Percentiles rank a stretch among this genome's conserved stretches.
phyloP scores from a whole-genome alignment of 2,329 filamentous ascomycete genomes.

The Dothiorella sarmentorum region DNA sequence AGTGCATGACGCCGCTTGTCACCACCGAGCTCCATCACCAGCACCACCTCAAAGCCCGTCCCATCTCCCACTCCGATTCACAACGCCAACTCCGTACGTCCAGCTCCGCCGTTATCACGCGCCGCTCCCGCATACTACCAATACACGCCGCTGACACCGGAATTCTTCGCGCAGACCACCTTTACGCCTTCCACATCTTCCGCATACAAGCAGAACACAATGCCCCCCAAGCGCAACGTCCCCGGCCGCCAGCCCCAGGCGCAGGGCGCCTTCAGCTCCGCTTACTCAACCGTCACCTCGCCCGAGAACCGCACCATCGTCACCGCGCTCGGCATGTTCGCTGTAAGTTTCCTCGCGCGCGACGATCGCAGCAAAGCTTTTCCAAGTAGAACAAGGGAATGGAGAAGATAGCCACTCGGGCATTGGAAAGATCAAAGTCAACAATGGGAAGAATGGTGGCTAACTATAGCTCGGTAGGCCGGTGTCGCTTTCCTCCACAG shows the following conservation, averaged over 20 bases:
- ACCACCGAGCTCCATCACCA: constrained; percentile 11
- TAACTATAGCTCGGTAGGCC: constrained; percentile 33
- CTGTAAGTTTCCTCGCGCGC: constrained; percentile 40
- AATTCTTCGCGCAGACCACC: background rate
- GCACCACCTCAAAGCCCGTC: background rate
- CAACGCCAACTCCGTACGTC: background rate
- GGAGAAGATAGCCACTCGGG: background rate
- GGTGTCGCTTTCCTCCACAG: constrained; percentile 52
- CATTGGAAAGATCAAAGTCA: background rate
- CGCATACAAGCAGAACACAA: background rate
- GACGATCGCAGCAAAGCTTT: background rate
- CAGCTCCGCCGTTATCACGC: background rate
- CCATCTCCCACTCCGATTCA: background rate
- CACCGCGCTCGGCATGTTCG: constrained; percentile 48
- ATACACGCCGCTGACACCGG: background rate
- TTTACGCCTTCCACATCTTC: background rate
- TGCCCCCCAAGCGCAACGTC: constrained; percentile 11
- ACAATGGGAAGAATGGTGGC: background rate
- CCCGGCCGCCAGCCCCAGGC: background rate
- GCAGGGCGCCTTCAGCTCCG: constrained; percentile 17
- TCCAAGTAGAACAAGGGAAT: background rate
- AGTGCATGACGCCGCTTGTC: constrained; percentile 10
- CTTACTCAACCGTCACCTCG: constrained; percentile 42
- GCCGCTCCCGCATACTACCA: too few relatives aligned
- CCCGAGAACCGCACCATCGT: constrained; percentile 50